Percentiles rank a stretch among this genome's conserved stretches.
Evolutionary conservation across 2,329 filamentous ascomycete genomes (phyloP).

Genomic region (Cryphonectria carpinicola): DNA sequence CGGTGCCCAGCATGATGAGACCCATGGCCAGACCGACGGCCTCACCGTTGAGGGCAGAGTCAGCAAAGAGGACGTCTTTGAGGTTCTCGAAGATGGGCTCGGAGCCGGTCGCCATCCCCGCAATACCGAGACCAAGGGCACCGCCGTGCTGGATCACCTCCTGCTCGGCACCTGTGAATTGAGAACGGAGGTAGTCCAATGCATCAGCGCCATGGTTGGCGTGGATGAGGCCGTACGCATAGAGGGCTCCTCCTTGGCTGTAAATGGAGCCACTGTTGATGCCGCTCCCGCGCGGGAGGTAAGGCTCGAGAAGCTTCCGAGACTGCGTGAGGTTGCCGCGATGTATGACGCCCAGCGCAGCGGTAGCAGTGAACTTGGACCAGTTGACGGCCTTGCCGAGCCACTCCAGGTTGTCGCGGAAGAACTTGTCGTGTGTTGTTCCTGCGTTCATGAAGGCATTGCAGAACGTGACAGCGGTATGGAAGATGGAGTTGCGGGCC

Average conservation of each 20-base stretch:
- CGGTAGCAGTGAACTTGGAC: constrained; percentile 98
- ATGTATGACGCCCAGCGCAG: constrained; percentile 94
- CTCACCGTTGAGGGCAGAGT: constrained; percentile 96
- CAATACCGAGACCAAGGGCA: constrained; percentile 91
- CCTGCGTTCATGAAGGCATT: constrained; percentile 99
- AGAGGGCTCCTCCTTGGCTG: constrained; percentile 93
- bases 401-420: constrained; percentile 97
- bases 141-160: constrained; percentile 98
- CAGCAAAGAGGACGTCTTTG: constrained; percentile 84
- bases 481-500: constrained; percentile 94
- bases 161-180: constrained; percentile 76
- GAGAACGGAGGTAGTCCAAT: constrained; percentile 74
- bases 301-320: constrained; percentile 90
- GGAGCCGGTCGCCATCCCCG: constrained; percentile 94
- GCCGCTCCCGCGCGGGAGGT: constrained; percentile 78
- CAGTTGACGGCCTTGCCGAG: constrained; percentile 98
- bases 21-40: constrained; percentile 96
- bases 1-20: constrained; percentile 97
- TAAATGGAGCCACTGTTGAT: constrained; percentile 85
- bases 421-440: constrained; percentile 97
- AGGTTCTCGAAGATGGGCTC: constrained; percentile 90
- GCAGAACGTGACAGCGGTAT: constrained; percentile 94
- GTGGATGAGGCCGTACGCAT: constrained; percentile 94
- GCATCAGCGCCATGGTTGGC: constrained; percentile 96
- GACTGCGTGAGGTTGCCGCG: constrained; percentile 93